Evolutionary conservation across 169 alveolate genomes (phyloP), one percentile per base, ranked within the genome.

Genomic region (Plasmodium inui): DNA sequence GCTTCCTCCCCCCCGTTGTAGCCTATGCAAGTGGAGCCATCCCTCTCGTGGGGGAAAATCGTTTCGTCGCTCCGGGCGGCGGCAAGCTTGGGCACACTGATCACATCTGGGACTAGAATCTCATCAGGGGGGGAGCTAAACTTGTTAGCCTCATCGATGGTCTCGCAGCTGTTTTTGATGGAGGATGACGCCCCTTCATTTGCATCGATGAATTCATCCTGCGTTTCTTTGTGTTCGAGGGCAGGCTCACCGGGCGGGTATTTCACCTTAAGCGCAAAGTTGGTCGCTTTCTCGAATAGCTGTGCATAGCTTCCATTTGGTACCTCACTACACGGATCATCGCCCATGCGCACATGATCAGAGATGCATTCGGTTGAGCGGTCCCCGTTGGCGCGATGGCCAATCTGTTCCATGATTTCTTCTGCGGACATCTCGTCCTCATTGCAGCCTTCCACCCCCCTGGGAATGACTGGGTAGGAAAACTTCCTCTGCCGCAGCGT

Each of bases 401-500:
- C 67, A 14, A 89, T 78, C 19, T 89, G 91, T 19, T 80, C 39
- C 39, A 89, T 9, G 6, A 89, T 89, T 17, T 89, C 94, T 17
- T 89, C 41, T n/a, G 30, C 50, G 0, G 94, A 55, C 94, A 89
- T 78, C 19, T 71, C 73, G 22, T 22, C 94, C 1, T 67, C 83
- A 26, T 80, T 70, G 44, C 8, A 26, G 17, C 22, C n/a, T 17
- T 41, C 70, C 14, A 28, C 10, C 0, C 81, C 86, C 19, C 84
- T 37, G 32, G 94, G 94, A n/a, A 89, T 28, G n/a, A 89, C 34
- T 1, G 84, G 84, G 83, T 89, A 89, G 12, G 83, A 41, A 39
- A 89, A 89, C 6, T 6, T 46, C 53, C 94, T 80, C 14, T 57
- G 34, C n/a, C 22, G 12, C 6, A 89, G 1, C 2, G 26, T 28